phyloP scores from a whole-genome alignment of 257 asterid species.

The Eucommia ulmoides region DNA sequence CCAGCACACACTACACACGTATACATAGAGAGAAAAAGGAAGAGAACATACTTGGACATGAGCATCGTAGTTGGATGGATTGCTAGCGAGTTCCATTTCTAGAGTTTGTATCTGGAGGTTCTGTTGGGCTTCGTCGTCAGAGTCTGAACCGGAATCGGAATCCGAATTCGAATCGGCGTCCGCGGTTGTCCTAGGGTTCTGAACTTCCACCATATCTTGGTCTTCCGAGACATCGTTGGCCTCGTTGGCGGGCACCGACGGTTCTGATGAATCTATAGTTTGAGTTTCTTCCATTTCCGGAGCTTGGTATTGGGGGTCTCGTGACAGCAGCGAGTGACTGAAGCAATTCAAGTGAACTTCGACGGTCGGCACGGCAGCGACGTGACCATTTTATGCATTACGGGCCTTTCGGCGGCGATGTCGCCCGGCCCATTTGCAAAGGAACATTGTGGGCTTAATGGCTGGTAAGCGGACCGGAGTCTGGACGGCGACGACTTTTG shows the following conservation, averaged over 20 bases:
- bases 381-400: no score
- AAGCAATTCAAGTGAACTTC: no score
- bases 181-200: conserved; percentile 22
- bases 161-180: conserved; percentile 26
- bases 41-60: conserved; percentile 52
- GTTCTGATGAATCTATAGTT: conserved; percentile 23
- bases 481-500: no score
- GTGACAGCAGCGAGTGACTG: no score
- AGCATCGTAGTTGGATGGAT: conserved; percentile 62
- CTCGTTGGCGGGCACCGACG: conserved; percentile 16
- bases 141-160: conserved; percentile 35
- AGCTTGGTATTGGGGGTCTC: no score
- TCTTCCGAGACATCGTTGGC: conserved; percentile 16
- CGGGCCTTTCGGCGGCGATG: no score
- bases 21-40: conserved; percentile 3
- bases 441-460: no score
- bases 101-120: conserved; percentile 57
- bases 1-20: background rate
- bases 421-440: no score
- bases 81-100: conserved; percentile 34
- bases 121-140: conserved; percentile 56
- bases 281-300: conserved; percentile 57
- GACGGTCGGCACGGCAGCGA: no score
- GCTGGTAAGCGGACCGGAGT: no score
- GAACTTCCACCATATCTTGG: conserved; percentile 40